Base-by-base conservation (phyloP, 1,284 basidiomycete genomes). In the Singerocomus inundabilis region DNA sequence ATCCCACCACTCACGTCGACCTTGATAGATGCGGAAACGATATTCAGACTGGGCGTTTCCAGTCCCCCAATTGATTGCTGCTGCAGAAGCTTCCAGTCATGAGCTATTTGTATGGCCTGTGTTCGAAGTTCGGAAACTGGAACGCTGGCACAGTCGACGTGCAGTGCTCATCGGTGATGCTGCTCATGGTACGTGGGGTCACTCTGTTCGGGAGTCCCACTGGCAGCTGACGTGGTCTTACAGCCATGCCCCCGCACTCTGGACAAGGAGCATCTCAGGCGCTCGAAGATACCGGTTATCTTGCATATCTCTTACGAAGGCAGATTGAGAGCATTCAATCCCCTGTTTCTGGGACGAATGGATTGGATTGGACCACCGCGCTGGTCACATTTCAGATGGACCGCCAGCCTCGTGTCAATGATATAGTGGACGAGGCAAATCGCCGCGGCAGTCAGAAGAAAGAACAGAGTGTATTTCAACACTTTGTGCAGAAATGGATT, bases 171-270 rank as follows among this genome's bases (percentile, higher is more conserved):
- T 70, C 21, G 64, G 64, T 3, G 66, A 66, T n/a, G 64, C 64
- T 34, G 65, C 65, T 38, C 64, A 69, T 52, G 67, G 67, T 68
- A 40, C 5, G 63, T 50, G 26, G 25, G 15, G 28, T 35, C 3
- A 18, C 13, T 5, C 40, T 3, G 34, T 10, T 30, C 2, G 9
- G 10, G 29, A 21, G 43, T 35, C 16, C 32, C 6, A 24, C 10
- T 43, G 28, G n/a, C 5, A 42, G 21, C 16, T 12, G 24, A 31
- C 12, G 31, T 34, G 21, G 41, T 8, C 44, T 18, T 21, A 25
- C 21, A 67, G 68, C 63, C 6, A 68, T 68, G 62, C 66, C 68
- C 10, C 68, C 68, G 3, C 60, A 70, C 44, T 65, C 64, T 34
- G 66, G 65, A 25, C 67, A 67, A 49, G 68, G 66, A n/a, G 67